A percentile compares a stretch with the other conserved stretches of the same genome.
Conservation (phyloP, 257 asterid species). For the Nicotiana otophora region DNA sequence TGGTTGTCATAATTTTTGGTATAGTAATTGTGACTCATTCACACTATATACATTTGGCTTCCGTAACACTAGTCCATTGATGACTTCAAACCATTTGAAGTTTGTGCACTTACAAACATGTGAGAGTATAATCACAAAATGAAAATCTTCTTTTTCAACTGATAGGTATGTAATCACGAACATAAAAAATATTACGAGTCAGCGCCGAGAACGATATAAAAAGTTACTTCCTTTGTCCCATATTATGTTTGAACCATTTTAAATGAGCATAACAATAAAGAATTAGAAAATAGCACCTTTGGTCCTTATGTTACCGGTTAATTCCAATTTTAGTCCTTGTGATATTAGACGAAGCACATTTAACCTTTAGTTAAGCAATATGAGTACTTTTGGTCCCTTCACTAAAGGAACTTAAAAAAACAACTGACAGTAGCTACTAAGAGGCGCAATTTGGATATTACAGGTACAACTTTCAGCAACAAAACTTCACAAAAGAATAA, state of each 20-base stretch:
- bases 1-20: no score
- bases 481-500: not conserved
- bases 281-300: no score
- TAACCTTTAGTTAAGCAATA: not conserved
- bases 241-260: not conserved
- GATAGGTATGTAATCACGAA: not conserved
- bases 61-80: not conserved
- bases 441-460: not conserved
- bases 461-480: not conserved
- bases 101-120: not conserved
- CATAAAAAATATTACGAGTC: no score
- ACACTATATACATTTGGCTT: no score
- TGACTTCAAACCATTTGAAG: no score
- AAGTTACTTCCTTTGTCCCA: not conserved
- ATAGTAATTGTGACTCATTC: no score
- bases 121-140: not conserved
- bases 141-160: no score
- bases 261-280: not conserved
- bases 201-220: not conserved
- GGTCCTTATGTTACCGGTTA: no score
- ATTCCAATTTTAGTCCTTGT: not conserved
- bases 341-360: no score
- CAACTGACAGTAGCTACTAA: not conserved
- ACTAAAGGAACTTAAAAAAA: not conserved
- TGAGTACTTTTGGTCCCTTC: not conserved